Evolutionary conservation across 2,329 filamentous ascomycete genomes (phyloP).

Genomic region (Aspergillus sp.): DNA sequence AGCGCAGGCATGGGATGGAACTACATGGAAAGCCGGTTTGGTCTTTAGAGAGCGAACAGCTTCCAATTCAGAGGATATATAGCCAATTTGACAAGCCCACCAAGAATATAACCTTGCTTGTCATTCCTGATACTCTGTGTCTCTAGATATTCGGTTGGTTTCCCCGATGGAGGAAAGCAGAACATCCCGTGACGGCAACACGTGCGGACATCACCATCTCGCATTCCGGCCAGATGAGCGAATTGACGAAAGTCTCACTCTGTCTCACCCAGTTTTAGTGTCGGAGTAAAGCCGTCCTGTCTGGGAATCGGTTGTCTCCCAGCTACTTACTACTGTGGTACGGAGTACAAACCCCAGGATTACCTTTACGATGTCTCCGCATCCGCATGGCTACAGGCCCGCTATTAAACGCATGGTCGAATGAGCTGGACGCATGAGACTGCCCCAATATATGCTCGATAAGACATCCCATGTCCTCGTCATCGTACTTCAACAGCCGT

Average conservation of each 20-base stretch:
- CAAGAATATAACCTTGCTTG: background rate
- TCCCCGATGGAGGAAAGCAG: background rate
- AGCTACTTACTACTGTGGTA: too few relatives aligned
- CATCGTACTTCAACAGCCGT: background rate
- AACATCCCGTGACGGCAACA: background rate
- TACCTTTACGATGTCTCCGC: background rate
- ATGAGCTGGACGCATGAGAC: background rate
- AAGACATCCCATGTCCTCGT: background rate
- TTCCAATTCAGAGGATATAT: background rate
- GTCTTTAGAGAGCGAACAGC: too few relatives aligned
- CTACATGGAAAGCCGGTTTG: background rate
- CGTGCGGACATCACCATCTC: background rate
- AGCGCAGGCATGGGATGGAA: background rate
- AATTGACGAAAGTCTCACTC: background rate
- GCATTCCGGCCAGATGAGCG: background rate
- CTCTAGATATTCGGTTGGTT: background rate
- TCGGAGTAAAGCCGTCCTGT: background rate
- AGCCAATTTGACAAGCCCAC: background rate
- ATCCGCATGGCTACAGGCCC: background rate
- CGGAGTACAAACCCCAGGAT: too few relatives aligned
- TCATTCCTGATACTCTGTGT: background rate
- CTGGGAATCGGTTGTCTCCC: background rate
- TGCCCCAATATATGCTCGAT: background rate
- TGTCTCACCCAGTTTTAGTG: background rate
- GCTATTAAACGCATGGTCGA: background rate